Base-by-base conservation (phyloP, 441 rosid genomes). In the Isatis lusitanica region DNA sequence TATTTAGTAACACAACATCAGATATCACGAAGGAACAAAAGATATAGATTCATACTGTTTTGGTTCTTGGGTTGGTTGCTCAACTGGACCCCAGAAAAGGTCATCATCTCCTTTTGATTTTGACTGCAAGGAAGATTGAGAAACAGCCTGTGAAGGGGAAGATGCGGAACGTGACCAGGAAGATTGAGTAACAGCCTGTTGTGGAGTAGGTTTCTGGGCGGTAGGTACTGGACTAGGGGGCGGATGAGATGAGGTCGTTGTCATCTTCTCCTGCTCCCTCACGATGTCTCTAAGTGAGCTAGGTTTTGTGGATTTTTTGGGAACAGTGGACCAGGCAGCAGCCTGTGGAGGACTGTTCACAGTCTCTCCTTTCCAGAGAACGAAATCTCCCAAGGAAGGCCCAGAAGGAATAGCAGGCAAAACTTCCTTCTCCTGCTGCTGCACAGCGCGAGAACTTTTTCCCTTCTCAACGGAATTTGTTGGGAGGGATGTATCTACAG, bases 381-480 rank as follows among this genome's bases (percentile, higher is more conserved):
- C 96, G 84, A 92, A 95, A 81, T 95, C 99, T 68, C 97, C 98
- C 77, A 95, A 79, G 26, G 99, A 95, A 74, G 96, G 98, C 13
- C 99, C 99, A 10, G 96, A 86, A 6, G 98, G 98, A 74, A 96
- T 79, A 76, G 88, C 75, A 61, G 94, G 92, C 82, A 89, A 80
- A 16, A 84, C 83, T 73, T 89, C 97, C 83, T 90, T 82, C 81
- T 84, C 93, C 76, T 80, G 92, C 79, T 81, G 91, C 80, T 85
- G 90, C 52, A 78, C 79, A 47, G 60, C 11, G 6, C 88, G 95
- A 68, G 91, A 73, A 56, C 73, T 84, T 83, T 87, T 93, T 16
- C 91, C 82, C 81, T 90, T 96, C 78, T 92, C 98, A 69, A 79
- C 70, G 63, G 98, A 76, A 80, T 87, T 88, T 33, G 87, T 81